Evolutionary conservation across 2,329 filamentous ascomycete genomes (phyloP).

Genomic region (Pseudogymnoascus sp.): DNA sequence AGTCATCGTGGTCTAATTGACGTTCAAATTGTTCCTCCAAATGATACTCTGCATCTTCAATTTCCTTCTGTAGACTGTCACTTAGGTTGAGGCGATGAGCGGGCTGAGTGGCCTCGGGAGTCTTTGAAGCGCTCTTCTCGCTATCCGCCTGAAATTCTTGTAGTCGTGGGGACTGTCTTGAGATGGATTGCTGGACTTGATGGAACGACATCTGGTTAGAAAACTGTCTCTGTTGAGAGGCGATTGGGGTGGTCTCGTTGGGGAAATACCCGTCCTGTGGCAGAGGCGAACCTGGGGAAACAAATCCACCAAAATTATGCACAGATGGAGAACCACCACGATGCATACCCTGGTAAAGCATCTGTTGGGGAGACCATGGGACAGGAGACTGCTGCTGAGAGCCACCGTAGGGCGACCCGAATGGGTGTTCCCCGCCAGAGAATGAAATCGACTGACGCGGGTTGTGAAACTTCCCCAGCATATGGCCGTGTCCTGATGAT

Average conservation of each 20-base stretch:
- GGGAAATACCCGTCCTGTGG: slow-evolving; percentile 33
- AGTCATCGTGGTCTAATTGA: slow-evolving; percentile 70
- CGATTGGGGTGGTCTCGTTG: not conserved
- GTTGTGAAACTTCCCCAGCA: slow-evolving; percentile 51
- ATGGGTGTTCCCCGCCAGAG: slow-evolving; percentile 48
- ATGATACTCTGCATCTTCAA: slow-evolving; percentile 80
- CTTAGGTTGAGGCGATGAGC: slow-evolving; percentile 64
- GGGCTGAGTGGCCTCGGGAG: slow-evolving; percentile 46
- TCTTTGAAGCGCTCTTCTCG: slow-evolving; percentile 45
- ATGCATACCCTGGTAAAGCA: slow-evolving; percentile 43
- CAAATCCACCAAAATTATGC: slow-evolving; percentile 44
- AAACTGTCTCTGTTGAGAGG: slow-evolving; percentile 44
- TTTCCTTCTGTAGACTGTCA: slow-evolving; percentile 71
- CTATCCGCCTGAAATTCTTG: slow-evolving; percentile 71
- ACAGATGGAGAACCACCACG: slow-evolving; percentile 59
- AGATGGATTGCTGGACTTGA: slow-evolving; percentile 25
- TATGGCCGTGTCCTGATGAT: slow-evolving; percentile 52
- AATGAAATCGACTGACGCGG: slow-evolving; percentile 66
- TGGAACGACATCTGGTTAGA: slow-evolving; percentile 42
- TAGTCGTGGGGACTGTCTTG: slow-evolving; percentile 50
- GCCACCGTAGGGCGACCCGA: slow-evolving; percentile 60
- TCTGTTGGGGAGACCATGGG: slow-evolving; percentile 49
- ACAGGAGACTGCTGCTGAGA: slow-evolving; percentile 53
- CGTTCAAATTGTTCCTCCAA: slow-evolving; percentile 71
- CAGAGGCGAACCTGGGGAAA: slow-evolving; percentile 59